These are phyloP conservation scores for Ceratocystis colombiana DNA, from an alignment of 2,329 filamentous ascomycete genomes.

Conservation along the genomic window DNA sequence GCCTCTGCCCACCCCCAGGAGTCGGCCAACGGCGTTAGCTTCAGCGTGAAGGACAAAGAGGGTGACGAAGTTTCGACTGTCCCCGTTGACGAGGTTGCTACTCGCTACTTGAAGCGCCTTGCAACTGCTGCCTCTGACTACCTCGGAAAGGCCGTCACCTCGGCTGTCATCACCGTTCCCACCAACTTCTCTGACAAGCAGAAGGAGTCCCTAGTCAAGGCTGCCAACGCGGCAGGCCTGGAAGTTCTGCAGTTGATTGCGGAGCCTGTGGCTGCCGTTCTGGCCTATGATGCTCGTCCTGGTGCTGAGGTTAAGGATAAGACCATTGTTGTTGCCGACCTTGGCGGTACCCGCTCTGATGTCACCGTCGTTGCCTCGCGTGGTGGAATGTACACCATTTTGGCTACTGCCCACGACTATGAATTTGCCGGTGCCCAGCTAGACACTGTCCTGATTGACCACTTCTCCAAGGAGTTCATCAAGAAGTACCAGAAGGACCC, in stretches of 20 bases:
- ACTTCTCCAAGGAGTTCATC: slow-evolving; percentile 97
- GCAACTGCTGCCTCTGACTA: slow-evolving; percentile 79
- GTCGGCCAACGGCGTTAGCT: slow-evolving; percentile 59
- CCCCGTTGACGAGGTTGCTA: slow-evolving; percentile 68
- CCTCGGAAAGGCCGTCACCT: slow-evolving; percentile 83
- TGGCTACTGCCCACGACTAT: slow-evolving; percentile 91
- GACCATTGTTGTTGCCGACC: slow-evolving; percentile 79
- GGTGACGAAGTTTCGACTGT: slow-evolving; percentile 49
- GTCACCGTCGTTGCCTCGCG: slow-evolving; percentile 82
- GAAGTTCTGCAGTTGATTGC: slow-evolving; percentile 88
- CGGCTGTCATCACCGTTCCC: slow-evolving; percentile 87
- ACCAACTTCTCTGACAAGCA: slow-evolving; percentile 88
- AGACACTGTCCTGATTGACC: slow-evolving; percentile 84
- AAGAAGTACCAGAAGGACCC: slow-evolving; percentile 94
- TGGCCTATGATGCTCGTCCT: slow-evolving; percentile 82
- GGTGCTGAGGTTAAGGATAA: slow-evolving; percentile 71
- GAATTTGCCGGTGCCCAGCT: slow-evolving; percentile 78
- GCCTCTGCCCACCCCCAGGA: slow-evolving; percentile 84
- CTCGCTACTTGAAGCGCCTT: slow-evolving; percentile 74
- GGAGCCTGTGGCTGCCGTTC: slow-evolving; percentile 77
- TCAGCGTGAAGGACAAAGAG: slow-evolving; percentile 67
- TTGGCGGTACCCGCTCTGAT: slow-evolving; percentile 87
- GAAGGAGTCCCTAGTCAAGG: slow-evolving; percentile 65
- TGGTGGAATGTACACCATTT: slow-evolving; percentile 90
- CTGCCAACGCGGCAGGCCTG: slow-evolving; percentile 69